Evolutionary conservation across 129 eudicot genomes (phyloP).

Genomic region (Lonicera japonica): DNA sequence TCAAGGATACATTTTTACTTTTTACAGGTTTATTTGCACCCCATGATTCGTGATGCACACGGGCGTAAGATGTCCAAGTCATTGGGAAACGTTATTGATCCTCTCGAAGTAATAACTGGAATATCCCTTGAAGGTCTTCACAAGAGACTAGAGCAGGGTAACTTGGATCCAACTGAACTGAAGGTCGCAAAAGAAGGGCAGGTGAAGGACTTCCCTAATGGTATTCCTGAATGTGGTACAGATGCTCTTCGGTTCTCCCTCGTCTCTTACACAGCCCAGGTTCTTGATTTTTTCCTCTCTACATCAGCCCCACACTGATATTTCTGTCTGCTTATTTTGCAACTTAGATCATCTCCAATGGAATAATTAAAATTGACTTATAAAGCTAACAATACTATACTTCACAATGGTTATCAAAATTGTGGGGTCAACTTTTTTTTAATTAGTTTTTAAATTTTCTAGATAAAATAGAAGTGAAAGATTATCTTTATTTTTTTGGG

Average conservation of each 20-base stretch:
- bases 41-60: conserved; percentile 98
- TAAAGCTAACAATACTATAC: no score
- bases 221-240: conserved; percentile 93
- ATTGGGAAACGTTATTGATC: conserved; percentile 90
- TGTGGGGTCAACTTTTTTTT: no score
- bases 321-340: not conserved
- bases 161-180: conserved; percentile 70
- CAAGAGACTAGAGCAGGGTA: conserved; percentile 89
- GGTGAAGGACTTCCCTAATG: conserved; percentile 77
- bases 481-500: no score
- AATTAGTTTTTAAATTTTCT: no score
- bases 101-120: conserved; percentile 89
- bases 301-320: not conserved
- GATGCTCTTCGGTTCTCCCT: conserved; percentile 97
- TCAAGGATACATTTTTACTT: not conserved
- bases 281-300: conserved; percentile 2
- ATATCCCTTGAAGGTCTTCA: conserved; percentile 63
- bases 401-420: no score
- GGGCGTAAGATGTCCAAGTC: conserved; percentile 99
- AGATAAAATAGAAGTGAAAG: no score
- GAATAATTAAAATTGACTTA: no score
- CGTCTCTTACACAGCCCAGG: conserved; percentile 98
- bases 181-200: conserved; percentile 81
- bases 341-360: no score
- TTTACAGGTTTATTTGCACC: conserved; percentile 81